Percentiles rank a stretch among this genome's conserved stretches.
Evolutionary conservation across 495 filamentous ascomycete species (phyloP).

Genomic region (Penicillium bovifimosum): DNA sequence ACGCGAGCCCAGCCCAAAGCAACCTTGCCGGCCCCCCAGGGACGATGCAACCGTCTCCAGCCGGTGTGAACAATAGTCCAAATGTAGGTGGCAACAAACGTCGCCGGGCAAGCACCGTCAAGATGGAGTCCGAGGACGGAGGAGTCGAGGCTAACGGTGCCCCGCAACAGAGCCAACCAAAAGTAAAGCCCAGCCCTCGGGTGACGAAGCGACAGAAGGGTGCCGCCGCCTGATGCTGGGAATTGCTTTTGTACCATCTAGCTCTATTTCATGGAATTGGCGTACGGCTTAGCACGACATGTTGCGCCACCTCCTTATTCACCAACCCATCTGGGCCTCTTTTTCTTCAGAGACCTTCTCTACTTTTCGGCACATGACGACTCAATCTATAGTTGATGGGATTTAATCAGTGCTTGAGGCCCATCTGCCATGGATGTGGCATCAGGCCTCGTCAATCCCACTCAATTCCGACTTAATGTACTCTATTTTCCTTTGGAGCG

Average conservation of each 20-base stretch:
- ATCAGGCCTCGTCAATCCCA: slow-evolving; percentile 11
- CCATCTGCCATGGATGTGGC: slow-evolving; percentile 3
- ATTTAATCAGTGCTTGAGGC: slow-evolving; percentile 17
- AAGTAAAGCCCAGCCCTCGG: slow-evolving; percentile 54
- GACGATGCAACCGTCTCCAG: slow-evolving; percentile 64
- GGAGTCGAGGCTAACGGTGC: slow-evolving; percentile 47
- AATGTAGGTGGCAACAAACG: slow-evolving; percentile 68
- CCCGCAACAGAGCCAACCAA: slow-evolving; percentile 32
- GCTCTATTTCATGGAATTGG: slow-evolving; percentile 24
- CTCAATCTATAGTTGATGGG: slow-evolving; percentile 15
- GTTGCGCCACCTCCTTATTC: slow-evolving; percentile 9
- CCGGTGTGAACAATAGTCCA: slow-evolving; percentile 81
- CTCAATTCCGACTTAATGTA: slow-evolving; percentile 29
- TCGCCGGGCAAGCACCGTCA: slow-evolving; percentile 69
- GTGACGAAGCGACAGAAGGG: slow-evolving; percentile 54
- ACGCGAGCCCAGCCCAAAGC: slow-evolving; percentile 43
- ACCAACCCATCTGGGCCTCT: slow-evolving; percentile 25
- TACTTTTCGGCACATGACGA: slow-evolving; percentile 23
- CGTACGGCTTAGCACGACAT: slow-evolving; percentile 32
- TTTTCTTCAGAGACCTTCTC: slow-evolving; percentile 13
- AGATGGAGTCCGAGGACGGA: slow-evolving; percentile 63
- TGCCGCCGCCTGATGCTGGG: slow-evolving; percentile 19
- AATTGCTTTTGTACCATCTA: slow-evolving; percentile 6
- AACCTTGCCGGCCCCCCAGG: slow-evolving; percentile 41
- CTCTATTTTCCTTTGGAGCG: slow-evolving; percentile 31